Evolutionary conservation across 176 grass and related monocot species (phyloP).

Genomic region (Secale cereale): DNA sequence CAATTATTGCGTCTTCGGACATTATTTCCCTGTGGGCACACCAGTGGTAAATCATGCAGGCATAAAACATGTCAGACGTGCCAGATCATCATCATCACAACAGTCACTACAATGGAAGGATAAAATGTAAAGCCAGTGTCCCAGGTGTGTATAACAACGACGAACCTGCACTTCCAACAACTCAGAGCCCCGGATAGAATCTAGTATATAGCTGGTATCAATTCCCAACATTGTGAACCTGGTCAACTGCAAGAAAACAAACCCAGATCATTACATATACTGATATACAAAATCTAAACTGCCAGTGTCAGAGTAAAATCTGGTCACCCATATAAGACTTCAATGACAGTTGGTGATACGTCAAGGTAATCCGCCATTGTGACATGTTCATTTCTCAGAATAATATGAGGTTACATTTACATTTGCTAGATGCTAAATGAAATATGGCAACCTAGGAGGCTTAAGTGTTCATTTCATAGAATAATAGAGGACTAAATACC

Average conservation of each 20-base stretch:
- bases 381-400: background rate
- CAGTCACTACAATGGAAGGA: background rate
- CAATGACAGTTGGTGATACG: background rate
- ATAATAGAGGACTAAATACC: background rate
- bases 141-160: background rate
- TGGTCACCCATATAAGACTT: background rate
- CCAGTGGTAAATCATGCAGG: background rate
- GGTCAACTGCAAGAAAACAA: conserved; percentile 30
- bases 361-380: background rate
- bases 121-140: background rate
- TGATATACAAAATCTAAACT: background rate
- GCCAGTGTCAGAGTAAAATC: background rate
- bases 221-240: conserved; percentile 30
- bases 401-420: background rate
- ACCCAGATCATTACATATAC: background rate
- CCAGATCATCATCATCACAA: background rate
- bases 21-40: conserved; percentile 49
- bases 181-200: conserved; percentile 53
- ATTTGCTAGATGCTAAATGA: background rate
- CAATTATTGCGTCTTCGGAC: conserved; percentile 67
- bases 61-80: background rate
- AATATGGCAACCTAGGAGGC: background rate
- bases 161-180: conserved; percentile 77
- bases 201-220: conserved; percentile 53
- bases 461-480: background rate